These are phyloP conservation scores for Bolboschoenoplectus hybrid DNA, from an alignment of 202 grass and related monocot genomes.

Conservation along the genomic window DNA sequence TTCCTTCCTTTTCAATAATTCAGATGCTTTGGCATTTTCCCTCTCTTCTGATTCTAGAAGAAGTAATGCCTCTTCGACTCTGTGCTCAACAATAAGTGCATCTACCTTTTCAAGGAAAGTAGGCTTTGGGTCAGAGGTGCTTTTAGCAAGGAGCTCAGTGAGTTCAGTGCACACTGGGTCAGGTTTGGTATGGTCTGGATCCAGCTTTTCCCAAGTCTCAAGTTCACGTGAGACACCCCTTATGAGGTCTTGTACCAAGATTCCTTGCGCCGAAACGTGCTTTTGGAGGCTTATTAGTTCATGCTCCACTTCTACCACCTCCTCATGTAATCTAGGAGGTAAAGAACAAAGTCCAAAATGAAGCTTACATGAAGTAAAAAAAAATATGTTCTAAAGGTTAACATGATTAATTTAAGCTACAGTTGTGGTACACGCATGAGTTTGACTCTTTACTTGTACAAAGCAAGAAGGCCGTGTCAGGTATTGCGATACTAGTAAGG, in stretches of 20 bases:
- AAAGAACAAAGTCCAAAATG: conserved; percentile 5
- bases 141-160: conserved; percentile 57
- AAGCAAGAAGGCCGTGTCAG: too few species aligned
- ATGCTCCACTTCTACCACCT: conserved; percentile 88
- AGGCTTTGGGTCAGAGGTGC: conserved; percentile 55
- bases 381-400: too few species aligned
- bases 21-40: conserved; percentile 46
- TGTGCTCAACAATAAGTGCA: conserved; percentile 71
- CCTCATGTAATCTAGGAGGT: conserved; percentile 78
- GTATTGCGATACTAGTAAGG: too few species aligned
- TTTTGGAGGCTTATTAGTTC: conserved; percentile 86
- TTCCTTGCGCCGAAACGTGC: conserved; percentile 85
- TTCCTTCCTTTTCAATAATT: conserved; percentile 68
- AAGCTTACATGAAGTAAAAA: conserved; percentile 25
- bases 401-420: too few species aligned
- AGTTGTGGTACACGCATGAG: too few species aligned
- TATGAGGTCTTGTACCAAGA: conserved; percentile 93
- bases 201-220: conserved; percentile 69
- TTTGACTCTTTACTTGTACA: too few species aligned
- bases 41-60: conserved; percentile 72
- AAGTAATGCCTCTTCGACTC: conserved; percentile 70
- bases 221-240: conserved; percentile 77
- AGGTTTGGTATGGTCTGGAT: conserved; percentile 49
- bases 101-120: conserved; percentile 80
- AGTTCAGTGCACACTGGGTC: conserved; percentile 60